These are phyloP conservation scores for Phalaenopsis aphrodite DNA, from an alignment of 106 monocot species.

Conservation along the genomic window DNA sequence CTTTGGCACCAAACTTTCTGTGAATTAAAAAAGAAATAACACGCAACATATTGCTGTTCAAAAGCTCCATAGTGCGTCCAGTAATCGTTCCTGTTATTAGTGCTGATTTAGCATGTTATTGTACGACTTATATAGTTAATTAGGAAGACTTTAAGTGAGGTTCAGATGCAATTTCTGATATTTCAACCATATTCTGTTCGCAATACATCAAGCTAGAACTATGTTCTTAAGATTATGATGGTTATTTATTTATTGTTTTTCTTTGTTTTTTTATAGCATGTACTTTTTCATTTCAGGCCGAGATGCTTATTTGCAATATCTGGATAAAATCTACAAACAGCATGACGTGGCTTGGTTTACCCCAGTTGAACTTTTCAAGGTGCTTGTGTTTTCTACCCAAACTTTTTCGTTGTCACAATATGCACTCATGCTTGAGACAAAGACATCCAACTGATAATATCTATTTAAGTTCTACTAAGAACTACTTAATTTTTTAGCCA, in stretches of 20 bases:
- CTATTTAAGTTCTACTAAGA: background rate
- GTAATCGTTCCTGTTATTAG: background rate
- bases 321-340: constrained; percentile 85
- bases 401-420: background rate
- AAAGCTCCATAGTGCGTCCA: background rate
- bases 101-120: background rate
- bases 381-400: constrained; percentile 17
- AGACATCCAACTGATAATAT: background rate
- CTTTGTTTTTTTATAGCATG: background rate
- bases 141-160: background rate
- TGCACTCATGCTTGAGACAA: background rate
- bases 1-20: too few species aligned
- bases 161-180: background rate
- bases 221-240: background rate
- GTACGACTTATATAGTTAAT: background rate
- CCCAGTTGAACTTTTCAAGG: constrained; percentile 98
- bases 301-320: constrained; percentile 57
- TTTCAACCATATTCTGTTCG: background rate
- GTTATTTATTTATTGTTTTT: background rate
- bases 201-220: background rate
- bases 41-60: background rate
- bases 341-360: constrained; percentile 98
- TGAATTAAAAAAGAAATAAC: background rate
- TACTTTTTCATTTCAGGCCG: constrained; percentile 30
- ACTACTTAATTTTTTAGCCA: background rate